Conservation (phyloP, 257 asterid genomes). For the Ligustrum vulgare region DNA sequence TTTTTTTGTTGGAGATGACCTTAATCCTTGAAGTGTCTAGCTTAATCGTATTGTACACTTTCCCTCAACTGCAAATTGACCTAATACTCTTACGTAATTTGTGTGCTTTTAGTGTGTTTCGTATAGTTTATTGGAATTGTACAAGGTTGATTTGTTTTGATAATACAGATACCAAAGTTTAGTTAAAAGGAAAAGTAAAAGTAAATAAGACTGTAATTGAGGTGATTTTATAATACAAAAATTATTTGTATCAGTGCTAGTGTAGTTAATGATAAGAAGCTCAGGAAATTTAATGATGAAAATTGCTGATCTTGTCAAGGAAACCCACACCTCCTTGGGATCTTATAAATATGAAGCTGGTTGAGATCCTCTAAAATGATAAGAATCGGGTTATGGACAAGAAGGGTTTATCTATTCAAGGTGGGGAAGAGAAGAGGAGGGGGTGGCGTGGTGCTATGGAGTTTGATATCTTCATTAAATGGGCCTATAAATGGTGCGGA, state of each 20-base stretch:
- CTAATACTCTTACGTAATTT: neutral
- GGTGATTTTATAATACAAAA: too few relatives aligned
- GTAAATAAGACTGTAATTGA: neutral
- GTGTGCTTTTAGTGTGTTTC: neutral
- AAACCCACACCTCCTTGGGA: neutral
- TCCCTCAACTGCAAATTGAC: neutral
- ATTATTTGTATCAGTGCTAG: neutral
- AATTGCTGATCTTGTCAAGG: neutral
- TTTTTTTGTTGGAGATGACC: too few relatives aligned
- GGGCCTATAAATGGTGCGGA: too few relatives aligned
- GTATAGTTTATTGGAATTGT: slow-evolving; percentile 11
- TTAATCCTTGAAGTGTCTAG: neutral
- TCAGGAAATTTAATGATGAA: neutral
- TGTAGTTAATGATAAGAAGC: neutral
- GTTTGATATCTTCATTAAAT: neutral
- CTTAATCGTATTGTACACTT: neutral
- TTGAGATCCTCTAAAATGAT: neutral
- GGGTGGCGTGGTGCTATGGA: neutral
- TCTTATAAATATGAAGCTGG: neutral
- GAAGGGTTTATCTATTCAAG: neutral
- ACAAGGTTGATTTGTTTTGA: slow-evolving; percentile 19
- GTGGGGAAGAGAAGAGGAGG: neutral
- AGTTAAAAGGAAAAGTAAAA: slow-evolving; percentile 19
- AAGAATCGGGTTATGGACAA: neutral
- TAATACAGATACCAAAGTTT: slow-evolving; percentile 14